These are phyloP conservation scores for Alternaria sp. DNA, from an alignment of 2,329 filamentous ascomycete species.

Conservation along the genomic window DNA sequence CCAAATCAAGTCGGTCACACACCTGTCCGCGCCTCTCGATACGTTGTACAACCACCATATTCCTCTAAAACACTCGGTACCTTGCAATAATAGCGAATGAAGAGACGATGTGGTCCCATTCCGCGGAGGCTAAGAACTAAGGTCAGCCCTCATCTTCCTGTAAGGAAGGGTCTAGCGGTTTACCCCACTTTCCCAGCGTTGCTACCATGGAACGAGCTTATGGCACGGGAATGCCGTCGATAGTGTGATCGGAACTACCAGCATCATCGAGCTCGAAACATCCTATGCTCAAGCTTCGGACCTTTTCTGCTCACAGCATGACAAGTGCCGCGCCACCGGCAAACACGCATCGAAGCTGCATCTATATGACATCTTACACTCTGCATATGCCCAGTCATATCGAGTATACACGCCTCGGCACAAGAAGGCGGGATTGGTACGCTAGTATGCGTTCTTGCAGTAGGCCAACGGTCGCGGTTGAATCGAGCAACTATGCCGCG, in stretches of 20 bases:
- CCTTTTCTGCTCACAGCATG: conserved; percentile 7
- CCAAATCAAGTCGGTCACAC: conserved; percentile 14
- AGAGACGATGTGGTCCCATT: conserved; percentile 6
- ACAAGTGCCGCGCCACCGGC: conserved; percentile 4
- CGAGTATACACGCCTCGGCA: not conserved
- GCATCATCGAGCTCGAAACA: not conserved
- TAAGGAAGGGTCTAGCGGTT: conserved; percentile 22
- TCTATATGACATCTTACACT: not conserved
- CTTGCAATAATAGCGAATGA: not conserved
- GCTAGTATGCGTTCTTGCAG: conserved; percentile 25
- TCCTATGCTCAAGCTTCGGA: conserved; percentile 6
- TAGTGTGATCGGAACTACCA: conserved; percentile 15
- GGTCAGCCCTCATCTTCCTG: conserved; percentile 14
- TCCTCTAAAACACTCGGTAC: not conserved
- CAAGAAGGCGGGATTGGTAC: conserved; percentile 20
- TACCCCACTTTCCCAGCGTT: conserved; percentile 31
- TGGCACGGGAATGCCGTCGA: conserved; percentile 29
- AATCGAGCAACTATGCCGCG: conserved; percentile 8
- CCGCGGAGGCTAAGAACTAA: conserved; percentile 15
- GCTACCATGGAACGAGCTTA: conserved; percentile 29
- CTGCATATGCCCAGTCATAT: not conserved
- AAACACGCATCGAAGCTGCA: not conserved
- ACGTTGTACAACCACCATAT: not conserved
- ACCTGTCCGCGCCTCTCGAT: conserved; percentile 16
- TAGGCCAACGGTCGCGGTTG: conserved; percentile 29